phyloP scores from a whole-genome alignment of 1,139 yeast genomes.

The Chernovozyma sophiae-reginae region DNA sequence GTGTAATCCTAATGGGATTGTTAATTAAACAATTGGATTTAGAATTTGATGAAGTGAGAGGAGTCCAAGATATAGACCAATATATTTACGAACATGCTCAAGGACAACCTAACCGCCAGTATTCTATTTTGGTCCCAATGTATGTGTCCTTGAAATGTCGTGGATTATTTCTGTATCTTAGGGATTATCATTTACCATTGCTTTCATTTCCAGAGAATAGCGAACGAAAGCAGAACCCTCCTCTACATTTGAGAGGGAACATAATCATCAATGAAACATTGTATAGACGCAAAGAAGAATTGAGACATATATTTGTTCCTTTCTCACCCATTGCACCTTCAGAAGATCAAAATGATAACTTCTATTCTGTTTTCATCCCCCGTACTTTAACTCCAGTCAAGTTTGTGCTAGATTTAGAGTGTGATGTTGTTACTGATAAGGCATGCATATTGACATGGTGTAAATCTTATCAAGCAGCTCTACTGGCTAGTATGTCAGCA shows the following conservation, averaged over 20 bases:
- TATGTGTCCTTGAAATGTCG: conserved; percentile 26
- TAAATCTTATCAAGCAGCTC: conserved; percentile 38
- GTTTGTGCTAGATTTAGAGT: conserved; percentile 31
- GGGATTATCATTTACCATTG: conserved; percentile 42
- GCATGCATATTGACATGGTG: conserved; percentile 45
- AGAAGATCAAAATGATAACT: conserved; percentile 23
- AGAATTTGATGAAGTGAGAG: conserved; percentile 22
- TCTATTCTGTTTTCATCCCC: conserved; percentile 38
- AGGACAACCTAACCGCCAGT: conserved; percentile 38
- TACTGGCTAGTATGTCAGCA: conserved; percentile 33
- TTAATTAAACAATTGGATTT: conserved; percentile 31
- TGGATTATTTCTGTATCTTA: conserved; percentile 28
- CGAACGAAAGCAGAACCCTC: conserved; percentile 4
- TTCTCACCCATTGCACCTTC: conserved; percentile 38
- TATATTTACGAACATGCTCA: conserved; percentile 36
- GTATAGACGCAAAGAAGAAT: conserved; percentile 34
- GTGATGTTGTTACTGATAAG: conserved; percentile 31
- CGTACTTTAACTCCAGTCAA: conserved; percentile 47
- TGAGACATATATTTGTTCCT: conserved; percentile 43
- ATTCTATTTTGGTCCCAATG: conserved; percentile 39
- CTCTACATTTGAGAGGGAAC: conserved; percentile 30
- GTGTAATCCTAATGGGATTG: conserved; percentile 34
- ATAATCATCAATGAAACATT: conserved; percentile 42
- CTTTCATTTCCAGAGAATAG: conserved; percentile 36
- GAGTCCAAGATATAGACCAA: conserved; percentile 28